phyloP scores from a whole-genome alignment of 1,284 basidiomycete genomes.

The Marasmius tenuissimus region DNA sequence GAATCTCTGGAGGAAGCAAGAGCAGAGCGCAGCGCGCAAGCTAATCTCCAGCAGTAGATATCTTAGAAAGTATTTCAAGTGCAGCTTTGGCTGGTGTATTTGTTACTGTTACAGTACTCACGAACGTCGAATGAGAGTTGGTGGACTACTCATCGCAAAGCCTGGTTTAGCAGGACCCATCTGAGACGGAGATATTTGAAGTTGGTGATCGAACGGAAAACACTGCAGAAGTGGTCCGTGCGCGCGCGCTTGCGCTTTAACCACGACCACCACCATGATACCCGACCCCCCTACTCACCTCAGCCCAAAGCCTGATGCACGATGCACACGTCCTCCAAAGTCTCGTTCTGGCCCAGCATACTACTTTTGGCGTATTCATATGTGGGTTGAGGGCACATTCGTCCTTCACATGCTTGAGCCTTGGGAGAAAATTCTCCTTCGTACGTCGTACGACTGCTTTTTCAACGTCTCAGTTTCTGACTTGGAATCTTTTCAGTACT shows the following conservation, averaged over 20 bases:
- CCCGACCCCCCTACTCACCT: conserved; percentile 7
- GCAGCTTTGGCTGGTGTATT: too few relatives aligned
- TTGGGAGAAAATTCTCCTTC: conserved; percentile 58
- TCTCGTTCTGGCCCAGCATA: conserved; percentile 28
- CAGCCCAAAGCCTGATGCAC: conserved; percentile 20
- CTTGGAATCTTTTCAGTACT: conserved; percentile 22
- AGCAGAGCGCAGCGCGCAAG: neutral
- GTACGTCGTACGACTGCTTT: conserved; percentile 32
- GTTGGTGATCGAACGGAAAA: too few relatives aligned
- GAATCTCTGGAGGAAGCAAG: conserved; percentile 57
- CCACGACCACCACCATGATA: conserved; percentile 8
- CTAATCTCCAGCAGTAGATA: too few relatives aligned
- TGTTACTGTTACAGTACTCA: too few relatives aligned
- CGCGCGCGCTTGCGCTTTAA: too few relatives aligned
- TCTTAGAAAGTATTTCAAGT: too few relatives aligned
- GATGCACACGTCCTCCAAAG: conserved; percentile 29
- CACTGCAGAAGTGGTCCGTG: too few relatives aligned
- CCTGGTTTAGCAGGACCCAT: too few relatives aligned
- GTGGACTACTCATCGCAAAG: too few relatives aligned
- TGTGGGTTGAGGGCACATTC: conserved; percentile 54
- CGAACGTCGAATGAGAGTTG: too few relatives aligned
- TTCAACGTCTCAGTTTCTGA: neutral
- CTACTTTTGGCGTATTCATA: conserved; percentile 46
- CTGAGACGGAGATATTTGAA: too few relatives aligned
- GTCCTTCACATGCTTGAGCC: conserved; percentile 54